Evolutionary conservation across 1,139 yeast species (phyloP).

Genomic region (Protomyces gravidus): DNA sequence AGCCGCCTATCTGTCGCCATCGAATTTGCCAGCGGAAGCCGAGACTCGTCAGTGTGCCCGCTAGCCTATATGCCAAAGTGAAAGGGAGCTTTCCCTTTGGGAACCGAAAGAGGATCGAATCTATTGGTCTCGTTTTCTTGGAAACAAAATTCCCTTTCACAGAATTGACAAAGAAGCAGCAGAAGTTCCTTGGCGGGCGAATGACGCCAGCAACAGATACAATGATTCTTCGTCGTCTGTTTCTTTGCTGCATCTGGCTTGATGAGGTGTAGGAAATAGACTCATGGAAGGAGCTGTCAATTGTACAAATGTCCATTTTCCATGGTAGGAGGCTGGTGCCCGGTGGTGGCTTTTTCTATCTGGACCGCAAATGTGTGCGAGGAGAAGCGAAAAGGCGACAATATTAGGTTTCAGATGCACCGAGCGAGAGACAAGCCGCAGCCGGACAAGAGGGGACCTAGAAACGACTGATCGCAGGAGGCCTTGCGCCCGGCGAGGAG

Average conservation of each 20-base stretch:
- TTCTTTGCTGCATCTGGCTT: background rate
- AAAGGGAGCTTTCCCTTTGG: too few relatives aligned
- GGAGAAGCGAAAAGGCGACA: background rate
- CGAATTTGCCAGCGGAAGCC: too few relatives aligned
- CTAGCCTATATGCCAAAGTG: too few relatives aligned
- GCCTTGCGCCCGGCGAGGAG: slow-evolving; percentile 1
- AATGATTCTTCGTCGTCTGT: background rate
- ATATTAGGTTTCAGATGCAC: background rate
- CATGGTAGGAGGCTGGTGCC: background rate
- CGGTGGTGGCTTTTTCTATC: background rate
- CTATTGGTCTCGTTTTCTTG: too few relatives aligned
- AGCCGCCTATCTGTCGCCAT: too few relatives aligned
- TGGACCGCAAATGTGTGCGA: background rate
- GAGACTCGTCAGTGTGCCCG: too few relatives aligned
- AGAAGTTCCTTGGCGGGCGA: background rate
- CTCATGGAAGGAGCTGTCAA: background rate
- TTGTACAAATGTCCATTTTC: background rate
- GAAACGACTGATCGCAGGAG: too few relatives aligned
- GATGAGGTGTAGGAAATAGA: background rate
- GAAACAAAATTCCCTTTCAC: too few relatives aligned
- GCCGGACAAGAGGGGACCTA: background rate
- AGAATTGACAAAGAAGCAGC: background rate
- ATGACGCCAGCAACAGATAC: background rate
- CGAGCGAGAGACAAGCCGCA: background rate
- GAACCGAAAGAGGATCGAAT: too few relatives aligned